These are phyloP conservation scores for Calocybe gambosa DNA, from an alignment of 1,284 basidiomycete genomes.

Conservation along the genomic window DNA sequence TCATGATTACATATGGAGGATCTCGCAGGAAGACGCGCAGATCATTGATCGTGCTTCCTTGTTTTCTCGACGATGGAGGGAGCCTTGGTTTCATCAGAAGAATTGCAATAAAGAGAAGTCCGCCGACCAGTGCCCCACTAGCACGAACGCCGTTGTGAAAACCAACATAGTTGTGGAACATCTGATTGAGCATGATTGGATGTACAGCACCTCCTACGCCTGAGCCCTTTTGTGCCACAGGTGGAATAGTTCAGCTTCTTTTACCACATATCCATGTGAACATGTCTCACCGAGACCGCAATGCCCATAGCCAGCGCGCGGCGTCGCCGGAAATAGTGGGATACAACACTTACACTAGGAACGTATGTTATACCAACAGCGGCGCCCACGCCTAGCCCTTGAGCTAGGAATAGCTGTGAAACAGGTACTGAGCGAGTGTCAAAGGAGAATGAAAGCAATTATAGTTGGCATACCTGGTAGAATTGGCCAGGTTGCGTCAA, in stretches of 20 bases:
- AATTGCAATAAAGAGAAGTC: constrained; percentile 29
- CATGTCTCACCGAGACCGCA: constrained; percentile 12
- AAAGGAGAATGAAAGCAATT: neutral
- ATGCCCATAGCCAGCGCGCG: constrained; percentile 18
- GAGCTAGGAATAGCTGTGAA: constrained; percentile 16
- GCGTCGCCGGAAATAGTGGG: constrained; percentile 17
- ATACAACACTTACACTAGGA: constrained; percentile 15
- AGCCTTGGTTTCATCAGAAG: constrained; percentile 29
- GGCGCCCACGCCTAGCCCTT: constrained; percentile 16
- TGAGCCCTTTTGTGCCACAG: constrained; percentile 24
- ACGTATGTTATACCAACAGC: constrained; percentile 18
- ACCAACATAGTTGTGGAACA: constrained; percentile 34
- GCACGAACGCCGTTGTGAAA: constrained; percentile 40
- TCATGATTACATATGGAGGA: constrained; percentile 29
- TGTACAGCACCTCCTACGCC: constrained; percentile 40
- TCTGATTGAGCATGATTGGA: constrained; percentile 45
- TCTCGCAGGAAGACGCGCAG: constrained; percentile 19
- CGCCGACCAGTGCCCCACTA: constrained; percentile 30
- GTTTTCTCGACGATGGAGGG: constrained; percentile 10
- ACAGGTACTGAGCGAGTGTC: neutral
- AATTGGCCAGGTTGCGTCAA: constrained; percentile 16
- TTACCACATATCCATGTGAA: neutral
- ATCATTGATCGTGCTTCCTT: constrained; percentile 12
- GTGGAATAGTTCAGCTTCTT: neutral
- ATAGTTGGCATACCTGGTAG: constrained; percentile 14